Percentiles rank a stretch among this genome's conserved stretches.
Conservation (phyloP, 208 protist genomes). For the Acanthamoeba polyphaga region DNA sequence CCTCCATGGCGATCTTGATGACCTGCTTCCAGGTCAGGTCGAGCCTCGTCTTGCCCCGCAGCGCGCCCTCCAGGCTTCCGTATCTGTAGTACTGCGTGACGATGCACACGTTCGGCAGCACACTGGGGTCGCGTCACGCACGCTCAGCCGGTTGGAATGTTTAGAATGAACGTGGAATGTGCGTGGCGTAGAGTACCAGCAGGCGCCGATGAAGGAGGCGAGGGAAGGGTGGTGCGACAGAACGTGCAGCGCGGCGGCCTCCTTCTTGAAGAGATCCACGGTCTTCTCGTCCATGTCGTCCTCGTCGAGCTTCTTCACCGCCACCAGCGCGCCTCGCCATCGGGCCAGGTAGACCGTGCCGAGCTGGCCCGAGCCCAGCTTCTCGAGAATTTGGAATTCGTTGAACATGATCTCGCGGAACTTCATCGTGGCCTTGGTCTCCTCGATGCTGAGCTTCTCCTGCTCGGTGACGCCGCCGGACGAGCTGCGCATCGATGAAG, state of each 20-base stretch:
- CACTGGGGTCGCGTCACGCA: background rate
- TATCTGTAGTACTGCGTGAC: slow-evolving; percentile 39
- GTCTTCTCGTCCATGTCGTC: background rate
- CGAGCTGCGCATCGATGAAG: background rate
- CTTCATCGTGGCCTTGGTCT: slow-evolving; percentile 51
- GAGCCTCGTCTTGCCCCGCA: slow-evolving; percentile 9
- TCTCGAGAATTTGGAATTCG: slow-evolving; percentile 24
- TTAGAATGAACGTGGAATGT: background rate
- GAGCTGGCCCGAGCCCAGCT: slow-evolving; percentile 12
- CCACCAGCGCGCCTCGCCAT: slow-evolving; percentile 31
- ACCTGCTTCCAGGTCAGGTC: slow-evolving; percentile 51
- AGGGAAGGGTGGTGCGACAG: slow-evolving; percentile 31
- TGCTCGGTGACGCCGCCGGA: slow-evolving; percentile 9
- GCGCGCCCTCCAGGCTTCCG: slow-evolving; percentile 31
- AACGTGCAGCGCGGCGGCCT: slow-evolving; percentile 19
- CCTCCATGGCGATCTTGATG: slow-evolving; percentile 41
- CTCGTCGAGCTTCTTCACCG: slow-evolving; percentile 29
- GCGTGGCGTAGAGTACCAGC: background rate
- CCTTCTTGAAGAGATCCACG: slow-evolving; percentile 49
- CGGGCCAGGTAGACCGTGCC: background rate
- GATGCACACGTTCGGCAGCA: slow-evolving; percentile 34
- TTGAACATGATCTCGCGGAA: slow-evolving; percentile 45
- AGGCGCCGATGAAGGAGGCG: slow-evolving; percentile 20
- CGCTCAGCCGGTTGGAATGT: too few species aligned
- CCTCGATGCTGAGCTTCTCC: slow-evolving; percentile 41